Conservation (phyloP, 1,284 basidiomycete species). For the Violaceomyces palustris region DNA sequence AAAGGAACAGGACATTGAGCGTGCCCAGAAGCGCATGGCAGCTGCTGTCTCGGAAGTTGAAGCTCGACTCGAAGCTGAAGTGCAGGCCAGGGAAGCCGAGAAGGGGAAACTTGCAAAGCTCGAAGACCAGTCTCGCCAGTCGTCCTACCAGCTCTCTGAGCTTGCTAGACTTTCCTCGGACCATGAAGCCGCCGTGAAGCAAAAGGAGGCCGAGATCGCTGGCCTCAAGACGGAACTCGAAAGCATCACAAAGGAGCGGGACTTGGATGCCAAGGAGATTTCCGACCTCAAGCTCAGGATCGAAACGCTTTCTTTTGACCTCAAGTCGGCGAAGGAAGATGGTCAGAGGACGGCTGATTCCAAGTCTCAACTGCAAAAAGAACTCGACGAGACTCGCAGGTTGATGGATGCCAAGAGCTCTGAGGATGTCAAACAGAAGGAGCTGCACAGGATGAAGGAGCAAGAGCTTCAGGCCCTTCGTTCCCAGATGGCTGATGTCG, state of each 20-base stretch:
- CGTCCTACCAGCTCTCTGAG: conserved; percentile 75
- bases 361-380: conserved; percentile 67
- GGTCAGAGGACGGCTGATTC: conserved; percentile 59
- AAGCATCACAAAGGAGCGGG: conserved; percentile 55
- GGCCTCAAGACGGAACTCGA: conserved; percentile 63
- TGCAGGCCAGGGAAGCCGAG: conserved; percentile 56
- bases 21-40: conserved; percentile 74
- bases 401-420: conserved; percentile 77
- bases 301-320: conserved; percentile 65
- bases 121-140: conserved; percentile 52
- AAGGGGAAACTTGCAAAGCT: conserved; percentile 28
- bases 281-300: conserved; percentile 66
- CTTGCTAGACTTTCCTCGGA: conserved; percentile 70
- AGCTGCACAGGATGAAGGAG: conserved; percentile 82
- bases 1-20: conserved; percentile 72
- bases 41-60: conserved; percentile 66
- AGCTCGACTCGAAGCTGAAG: conserved; percentile 66
- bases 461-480: conserved; percentile 73
- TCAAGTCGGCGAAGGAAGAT: conserved; percentile 65
- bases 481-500: conserved; percentile 58
- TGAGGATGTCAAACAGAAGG: conserved; percentile 75
- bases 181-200: conserved; percentile 70
- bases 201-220: conserved; percentile 70
- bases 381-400: conserved; percentile 71
- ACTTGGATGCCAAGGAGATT: conserved; percentile 56